phyloP scores from a whole-genome alignment of 495 filamentous ascomycete species.

The Penicillium soppii region DNA sequence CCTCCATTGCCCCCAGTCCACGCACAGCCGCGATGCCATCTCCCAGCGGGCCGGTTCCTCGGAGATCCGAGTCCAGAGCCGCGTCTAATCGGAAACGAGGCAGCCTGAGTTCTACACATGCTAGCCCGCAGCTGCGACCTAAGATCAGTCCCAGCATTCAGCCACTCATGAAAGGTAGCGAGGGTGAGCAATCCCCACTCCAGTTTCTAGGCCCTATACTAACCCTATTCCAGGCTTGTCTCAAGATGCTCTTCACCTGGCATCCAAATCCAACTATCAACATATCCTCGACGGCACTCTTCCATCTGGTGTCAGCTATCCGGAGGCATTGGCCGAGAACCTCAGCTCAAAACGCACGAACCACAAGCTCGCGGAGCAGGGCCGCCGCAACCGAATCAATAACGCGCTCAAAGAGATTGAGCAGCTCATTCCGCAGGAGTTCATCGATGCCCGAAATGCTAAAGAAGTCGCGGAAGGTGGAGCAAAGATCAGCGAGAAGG shows the following conservation, averaged over 20 bases:
- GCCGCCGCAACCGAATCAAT: slow-evolving; percentile 92
- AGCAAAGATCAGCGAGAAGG: slow-evolving; percentile 39
- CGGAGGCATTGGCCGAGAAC: slow-evolving; percentile 85
- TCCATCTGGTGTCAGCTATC: slow-evolving; percentile 87
- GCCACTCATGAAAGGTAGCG: slow-evolving; percentile 75
- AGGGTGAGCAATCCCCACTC: slow-evolving; percentile 51
- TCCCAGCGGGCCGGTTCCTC: slow-evolving; percentile 41
- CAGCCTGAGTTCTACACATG: slow-evolving; percentile 73
- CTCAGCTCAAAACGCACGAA: slow-evolving; percentile 95
- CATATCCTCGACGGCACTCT: slow-evolving; percentile 92
- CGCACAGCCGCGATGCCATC: slow-evolving; percentile 41
- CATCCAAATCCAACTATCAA: slow-evolving; percentile 96
- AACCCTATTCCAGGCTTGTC: slow-evolving; percentile 39
- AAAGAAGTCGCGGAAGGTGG: slow-evolving; percentile 32
- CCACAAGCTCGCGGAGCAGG: slow-evolving; percentile 97
- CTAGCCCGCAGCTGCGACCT: slow-evolving; percentile 80
- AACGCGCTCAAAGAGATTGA: slow-evolving; percentile 90
- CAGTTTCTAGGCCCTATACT: slow-evolving; percentile 8
- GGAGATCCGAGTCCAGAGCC: slow-evolving; percentile 38
- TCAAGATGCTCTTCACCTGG: slow-evolving; percentile 77
- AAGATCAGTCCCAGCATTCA: slow-evolving; percentile 95
- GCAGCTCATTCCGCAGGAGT: slow-evolving; percentile 65
- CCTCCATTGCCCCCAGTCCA: slow-evolving; percentile 38
- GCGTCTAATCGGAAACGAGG: slow-evolving; percentile 60
- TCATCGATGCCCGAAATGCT: slow-evolving; percentile 32